Conservation (phyloP, 768 basidiomycete genomes). For the Rhodotorula graminis region DNA sequence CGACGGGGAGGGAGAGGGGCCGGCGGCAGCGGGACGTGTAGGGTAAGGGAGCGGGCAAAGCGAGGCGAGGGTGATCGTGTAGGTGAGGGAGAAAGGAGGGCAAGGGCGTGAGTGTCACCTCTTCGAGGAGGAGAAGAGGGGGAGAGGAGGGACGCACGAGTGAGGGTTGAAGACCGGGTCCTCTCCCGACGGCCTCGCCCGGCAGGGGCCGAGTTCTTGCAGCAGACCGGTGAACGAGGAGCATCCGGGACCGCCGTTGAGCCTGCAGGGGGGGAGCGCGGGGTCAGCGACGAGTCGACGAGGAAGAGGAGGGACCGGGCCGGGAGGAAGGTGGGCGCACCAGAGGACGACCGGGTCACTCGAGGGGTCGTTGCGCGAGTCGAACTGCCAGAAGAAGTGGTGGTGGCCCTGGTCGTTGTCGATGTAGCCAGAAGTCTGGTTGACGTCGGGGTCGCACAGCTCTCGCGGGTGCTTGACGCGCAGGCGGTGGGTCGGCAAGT, state of each 20-base stretch:
- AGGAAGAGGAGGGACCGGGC: too few relatives aligned
- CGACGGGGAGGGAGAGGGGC: neutral
- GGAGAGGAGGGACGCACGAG: conserved; percentile 16
- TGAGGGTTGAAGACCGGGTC: conserved; percentile 30
- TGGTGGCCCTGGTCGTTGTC: conserved; percentile 33
- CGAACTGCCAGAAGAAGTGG: conserved; percentile 31
- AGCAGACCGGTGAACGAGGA: conserved; percentile 34
- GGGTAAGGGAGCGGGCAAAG: too few relatives aligned
- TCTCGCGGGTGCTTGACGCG: conserved; percentile 10
- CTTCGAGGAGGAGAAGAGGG: neutral
- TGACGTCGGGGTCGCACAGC: conserved; percentile 32
- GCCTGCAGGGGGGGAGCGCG: neutral
- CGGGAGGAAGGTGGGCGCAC: neutral
- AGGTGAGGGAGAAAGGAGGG: too few relatives aligned
- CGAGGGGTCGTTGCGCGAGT: conserved; percentile 24
- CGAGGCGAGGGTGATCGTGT: too few relatives aligned
- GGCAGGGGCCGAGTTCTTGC: conserved; percentile 38
- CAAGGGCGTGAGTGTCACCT: too few relatives aligned
- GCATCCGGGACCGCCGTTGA: conserved; percentile 38
- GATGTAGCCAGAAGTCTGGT: conserved; percentile 39
- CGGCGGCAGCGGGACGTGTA: too few relatives aligned
- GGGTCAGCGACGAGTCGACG: neutral
- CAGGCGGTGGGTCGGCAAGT: conserved; percentile 8
- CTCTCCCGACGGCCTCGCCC: conserved; percentile 16
- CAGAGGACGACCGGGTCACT: conserved; percentile 39